Base-by-base conservation (phyloP, 495 filamentous ascomycete species). In the Entonaema liquescens region DNA sequence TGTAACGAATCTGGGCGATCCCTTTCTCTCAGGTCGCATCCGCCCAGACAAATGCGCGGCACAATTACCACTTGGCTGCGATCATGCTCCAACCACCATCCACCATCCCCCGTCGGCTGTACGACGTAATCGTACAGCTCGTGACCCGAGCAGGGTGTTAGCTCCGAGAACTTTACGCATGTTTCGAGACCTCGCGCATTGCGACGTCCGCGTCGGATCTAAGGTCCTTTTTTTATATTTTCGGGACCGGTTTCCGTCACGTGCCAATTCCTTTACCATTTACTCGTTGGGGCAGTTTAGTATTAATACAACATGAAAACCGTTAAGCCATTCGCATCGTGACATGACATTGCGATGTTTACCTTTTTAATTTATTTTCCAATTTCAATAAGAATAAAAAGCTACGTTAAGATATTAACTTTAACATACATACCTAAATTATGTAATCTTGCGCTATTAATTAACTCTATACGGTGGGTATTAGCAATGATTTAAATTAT, bases 21-120 rank as follows among this genome's bases (percentile, higher is more conserved):
- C 42, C 17, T 47, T 47, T 11, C 19, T 47, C 42, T 47, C 42
- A 47, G 8, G 42, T 47, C 42, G 42, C 19, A 47, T 47, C 19
- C 42, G 19, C 42, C 42, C 19, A 47, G 26, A 55, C 6, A n/a
- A n/a, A 55, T 55, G 52, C 52, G 52, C 28, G 52, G 52, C 29
- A 29, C 52, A 29, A 21, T 55, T 55, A 33, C 52, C 8, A 28
- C n/a, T 33, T 33, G n/a, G 15, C 29, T 55, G 21, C 42, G 19
- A 47, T 19, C 42, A 47, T 47, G 2, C 42, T 23, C 2, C 42
- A 47, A 19, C 40, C 13, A 28, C 26, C 26, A 31, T 7, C 13
- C 15, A 42, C 44, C 44, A 21, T 21, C 26, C 42, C 42, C 11
- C 8, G 21, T 47, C 42, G 19, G 42, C 21, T 11, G 42, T 47